phyloP scores from a whole-genome alignment of 2,329 filamentous ascomycete species.

The Arthroderma sp. region DNA sequence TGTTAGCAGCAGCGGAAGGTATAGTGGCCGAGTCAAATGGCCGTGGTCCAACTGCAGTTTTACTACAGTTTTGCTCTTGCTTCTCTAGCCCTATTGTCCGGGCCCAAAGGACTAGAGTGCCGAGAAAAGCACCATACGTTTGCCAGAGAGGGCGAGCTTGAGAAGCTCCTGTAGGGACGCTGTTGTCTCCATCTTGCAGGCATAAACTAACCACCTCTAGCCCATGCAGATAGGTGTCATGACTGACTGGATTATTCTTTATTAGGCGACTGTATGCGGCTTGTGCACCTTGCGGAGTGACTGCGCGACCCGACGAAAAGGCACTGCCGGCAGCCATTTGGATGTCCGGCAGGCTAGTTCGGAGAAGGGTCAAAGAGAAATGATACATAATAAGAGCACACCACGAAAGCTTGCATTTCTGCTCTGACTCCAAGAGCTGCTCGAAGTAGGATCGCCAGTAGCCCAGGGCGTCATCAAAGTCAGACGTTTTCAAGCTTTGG shows the following conservation, averaged over 20 bases:
- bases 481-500: conserved; percentile 7
- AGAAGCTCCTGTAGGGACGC: not conserved
- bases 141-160: conserved; percentile 9
- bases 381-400: conserved; percentile 12
- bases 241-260: conserved; percentile 11
- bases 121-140: conserved; percentile 11
- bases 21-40: not conserved
- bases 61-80: not conserved
- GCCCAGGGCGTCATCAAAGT: conserved; percentile 12
- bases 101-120: conserved; percentile 11
- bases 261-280: conserved; percentile 12
- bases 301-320: conserved; percentile 12
- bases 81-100: conserved; percentile 9
- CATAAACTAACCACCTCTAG: conserved; percentile 12
- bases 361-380: conserved; percentile 11
- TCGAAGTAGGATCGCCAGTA: conserved; percentile 12
- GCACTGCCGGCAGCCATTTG: conserved; percentile 15
- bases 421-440: conserved; percentile 7
- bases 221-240: conserved; percentile 13
- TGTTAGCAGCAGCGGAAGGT: conserved; percentile 2
- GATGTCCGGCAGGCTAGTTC: conserved; percentile 13
- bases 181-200: conserved; percentile 5
- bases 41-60: not conserved
- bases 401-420: conserved; percentile 9
- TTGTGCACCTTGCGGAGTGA: conserved; percentile 13